phyloP scores from a whole-genome alignment of 2,329 filamentous ascomycete species.

The Capronia americana region DNA sequence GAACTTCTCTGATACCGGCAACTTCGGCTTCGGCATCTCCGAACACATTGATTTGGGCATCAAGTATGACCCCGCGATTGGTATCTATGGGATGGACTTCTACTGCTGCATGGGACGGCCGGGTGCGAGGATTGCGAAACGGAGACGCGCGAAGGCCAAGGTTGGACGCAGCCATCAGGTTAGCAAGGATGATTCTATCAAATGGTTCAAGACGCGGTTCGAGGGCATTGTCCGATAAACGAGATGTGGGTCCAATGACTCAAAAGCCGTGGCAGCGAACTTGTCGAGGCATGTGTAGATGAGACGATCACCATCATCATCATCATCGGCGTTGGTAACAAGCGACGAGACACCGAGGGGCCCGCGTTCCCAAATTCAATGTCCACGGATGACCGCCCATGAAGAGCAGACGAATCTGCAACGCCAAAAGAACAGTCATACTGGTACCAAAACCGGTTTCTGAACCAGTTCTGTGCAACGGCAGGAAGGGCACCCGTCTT shows the following conservation, averaged over 20 bases:
- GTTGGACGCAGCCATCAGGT: conserved; percentile 92
- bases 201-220: conserved; percentile 97
- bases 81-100: conserved; percentile 99
- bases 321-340: background rate
- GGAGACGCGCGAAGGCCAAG: conserved; percentile 84
- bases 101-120: conserved; percentile 99
- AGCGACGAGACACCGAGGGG: background rate
- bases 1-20: conserved; percentile 99
- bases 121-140: conserved; percentile 96
- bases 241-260: background rate
- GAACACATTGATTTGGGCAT: conserved; percentile 99
- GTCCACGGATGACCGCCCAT: background rate
- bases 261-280: background rate
- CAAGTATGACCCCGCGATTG: conserved; percentile 98
- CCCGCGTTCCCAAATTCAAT: background rate
- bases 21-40: conserved; percentile 99
- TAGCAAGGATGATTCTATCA: conserved; percentile 92
- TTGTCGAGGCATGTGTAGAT: background rate
- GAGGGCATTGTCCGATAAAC: conserved; percentile 97
- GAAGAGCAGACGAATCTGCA: background rate
- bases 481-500: background rate
- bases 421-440: background rate
- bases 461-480: background rate
- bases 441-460: background rate
- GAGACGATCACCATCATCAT: background rate